A percentile compares a stretch with the other conserved stretches of the same genome.
Evolutionary conservation across 495 filamentous ascomycete species (phyloP).

Genomic region (Penicillium turbatum): DNA sequence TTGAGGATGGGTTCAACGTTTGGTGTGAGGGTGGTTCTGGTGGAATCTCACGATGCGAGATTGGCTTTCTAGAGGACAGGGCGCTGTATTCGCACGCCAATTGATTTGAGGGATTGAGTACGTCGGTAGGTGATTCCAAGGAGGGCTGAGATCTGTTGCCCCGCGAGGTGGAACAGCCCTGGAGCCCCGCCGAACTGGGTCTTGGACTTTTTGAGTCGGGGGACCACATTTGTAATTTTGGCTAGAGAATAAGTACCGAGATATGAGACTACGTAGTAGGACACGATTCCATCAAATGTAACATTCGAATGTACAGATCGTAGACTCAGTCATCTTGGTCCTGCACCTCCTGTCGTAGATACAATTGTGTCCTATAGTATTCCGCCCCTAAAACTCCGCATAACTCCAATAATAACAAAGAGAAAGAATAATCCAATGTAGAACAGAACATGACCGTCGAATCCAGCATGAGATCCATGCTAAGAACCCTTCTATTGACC

Average conservation of each 20-base stretch:
- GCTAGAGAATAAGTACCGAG: background rate
- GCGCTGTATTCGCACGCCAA: background rate
- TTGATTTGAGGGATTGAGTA: background rate
- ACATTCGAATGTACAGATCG: conserved; percentile 3
- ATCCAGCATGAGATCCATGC: conserved; percentile 43
- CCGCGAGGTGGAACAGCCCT: background rate
- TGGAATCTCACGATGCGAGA: background rate
- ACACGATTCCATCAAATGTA: background rate
- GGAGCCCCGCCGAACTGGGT: background rate
- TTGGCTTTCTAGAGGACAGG: background rate
- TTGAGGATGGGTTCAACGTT: background rate
- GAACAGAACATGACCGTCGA: background rate
- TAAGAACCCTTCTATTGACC: background rate
- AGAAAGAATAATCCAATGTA: background rate
- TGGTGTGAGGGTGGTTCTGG: background rate
- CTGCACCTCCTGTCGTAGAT: conserved; percentile 5
- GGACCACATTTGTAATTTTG: no score
- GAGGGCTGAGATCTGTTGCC: background rate
- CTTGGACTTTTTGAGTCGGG: no score
- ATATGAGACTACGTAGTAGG: background rate
- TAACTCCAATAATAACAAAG: background rate
- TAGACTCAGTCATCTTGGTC: background rate
- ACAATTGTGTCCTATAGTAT: background rate
- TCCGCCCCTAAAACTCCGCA: background rate
- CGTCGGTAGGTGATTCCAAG: background rate